These are phyloP conservation scores for Mycena indigotica DNA, from an alignment of 768 basidiomycete species.

Conservation along the genomic window DNA sequence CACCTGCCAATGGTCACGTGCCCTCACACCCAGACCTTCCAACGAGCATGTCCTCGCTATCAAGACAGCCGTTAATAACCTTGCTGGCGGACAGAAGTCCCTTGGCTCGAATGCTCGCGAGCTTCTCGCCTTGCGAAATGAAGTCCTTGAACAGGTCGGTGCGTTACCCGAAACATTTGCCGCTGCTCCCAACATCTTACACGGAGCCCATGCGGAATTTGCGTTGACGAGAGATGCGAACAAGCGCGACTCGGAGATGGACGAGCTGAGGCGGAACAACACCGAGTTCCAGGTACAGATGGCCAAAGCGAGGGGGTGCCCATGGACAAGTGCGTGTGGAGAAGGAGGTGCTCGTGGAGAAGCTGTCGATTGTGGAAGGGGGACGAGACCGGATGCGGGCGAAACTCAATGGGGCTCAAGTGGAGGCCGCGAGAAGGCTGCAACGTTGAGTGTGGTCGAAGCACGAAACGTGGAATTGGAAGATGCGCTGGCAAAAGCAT, in stretches of 20 bases:
- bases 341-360: slow-evolving; percentile 72
- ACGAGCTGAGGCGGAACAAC: slow-evolving; percentile 69
- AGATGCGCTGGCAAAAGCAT: slow-evolving; percentile 71
- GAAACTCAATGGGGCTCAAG: slow-evolving; percentile 59
- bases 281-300: slow-evolving; percentile 72
- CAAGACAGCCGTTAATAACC: slow-evolving; percentile 49
- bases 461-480: slow-evolving; percentile 64
- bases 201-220: slow-evolving; percentile 65
- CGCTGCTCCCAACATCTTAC: slow-evolving; percentile 54
- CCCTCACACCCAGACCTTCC: slow-evolving; percentile 24
- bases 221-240: slow-evolving; percentile 55
- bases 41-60: slow-evolving; percentile 45
- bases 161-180: slow-evolving; percentile 62
- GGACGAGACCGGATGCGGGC: slow-evolving; percentile 65
- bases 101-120: slow-evolving; percentile 51
- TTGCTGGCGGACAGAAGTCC: slow-evolving; percentile 54
- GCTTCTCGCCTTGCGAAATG: slow-evolving; percentile 52
- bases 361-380: slow-evolving; percentile 56
- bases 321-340: slow-evolving; percentile 81
- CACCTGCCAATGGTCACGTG: slow-evolving; percentile 29
- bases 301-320: slow-evolving; percentile 72
- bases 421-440: slow-evolving; percentile 42
- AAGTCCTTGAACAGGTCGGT: slow-evolving; percentile 54
- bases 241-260: slow-evolving; percentile 66
- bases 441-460: slow-evolving; percentile 51